A percentile compares a stretch with the other conserved stretches of the same genome.
These are phyloP conservation scores for Coccinonectria pachysandricola DNA, from an alignment of 2,329 filamentous ascomycete species.

Conservation along the genomic window DNA sequence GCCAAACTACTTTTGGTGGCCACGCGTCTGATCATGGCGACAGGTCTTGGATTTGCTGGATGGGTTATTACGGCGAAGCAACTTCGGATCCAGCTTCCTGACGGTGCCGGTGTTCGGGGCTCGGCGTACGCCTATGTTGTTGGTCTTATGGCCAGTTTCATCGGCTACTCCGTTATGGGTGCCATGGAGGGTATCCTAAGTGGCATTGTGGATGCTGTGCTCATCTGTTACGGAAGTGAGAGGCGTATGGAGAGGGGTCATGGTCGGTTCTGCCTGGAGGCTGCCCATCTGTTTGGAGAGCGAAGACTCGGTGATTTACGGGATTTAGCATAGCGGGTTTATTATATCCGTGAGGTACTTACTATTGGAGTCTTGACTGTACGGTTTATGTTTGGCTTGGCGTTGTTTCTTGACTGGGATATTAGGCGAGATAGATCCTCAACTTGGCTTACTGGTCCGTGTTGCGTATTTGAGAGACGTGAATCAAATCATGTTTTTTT, in stretches of 20 bases:
- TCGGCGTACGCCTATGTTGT: slow-evolving; percentile 93
- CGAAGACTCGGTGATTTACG: slow-evolving; percentile 23
- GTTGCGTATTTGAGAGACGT: too few relatives aligned
- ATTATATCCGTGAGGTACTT: too few relatives aligned
- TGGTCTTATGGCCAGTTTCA: slow-evolving; percentile 82
- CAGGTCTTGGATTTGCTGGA: slow-evolving; percentile 84
- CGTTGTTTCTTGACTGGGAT: slow-evolving; percentile 2
- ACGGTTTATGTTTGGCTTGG: slow-evolving; percentile 8
- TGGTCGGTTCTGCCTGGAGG: slow-evolving; percentile 82
- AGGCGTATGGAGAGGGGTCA: slow-evolving; percentile 55
- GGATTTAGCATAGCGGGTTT: slow-evolving; percentile 16
- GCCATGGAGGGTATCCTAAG: slow-evolving; percentile 83
- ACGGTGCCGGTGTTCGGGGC: slow-evolving; percentile 51
- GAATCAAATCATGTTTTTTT: too few relatives aligned
- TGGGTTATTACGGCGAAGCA: slow-evolving; percentile 89
- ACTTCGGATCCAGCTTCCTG: slow-evolving; percentile 50
- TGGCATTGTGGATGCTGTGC: slow-evolving; percentile 75
- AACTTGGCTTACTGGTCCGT: too few relatives aligned
- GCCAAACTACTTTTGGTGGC: slow-evolving; percentile 88
- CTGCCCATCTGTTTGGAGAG: slow-evolving; percentile 77
- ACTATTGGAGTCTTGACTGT: too few relatives aligned
- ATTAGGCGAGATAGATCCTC: slow-evolving; percentile 1
- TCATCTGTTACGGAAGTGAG: slow-evolving; percentile 94
- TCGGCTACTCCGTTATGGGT: slow-evolving; percentile 87
- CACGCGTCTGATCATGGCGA: slow-evolving; percentile 82